Percentiles rank a stretch among this genome's conserved stretches.
These are phyloP conservation scores for Evernia prunastri DNA, from an alignment of 495 filamentous ascomycete species.

Conservation along the genomic window DNA sequence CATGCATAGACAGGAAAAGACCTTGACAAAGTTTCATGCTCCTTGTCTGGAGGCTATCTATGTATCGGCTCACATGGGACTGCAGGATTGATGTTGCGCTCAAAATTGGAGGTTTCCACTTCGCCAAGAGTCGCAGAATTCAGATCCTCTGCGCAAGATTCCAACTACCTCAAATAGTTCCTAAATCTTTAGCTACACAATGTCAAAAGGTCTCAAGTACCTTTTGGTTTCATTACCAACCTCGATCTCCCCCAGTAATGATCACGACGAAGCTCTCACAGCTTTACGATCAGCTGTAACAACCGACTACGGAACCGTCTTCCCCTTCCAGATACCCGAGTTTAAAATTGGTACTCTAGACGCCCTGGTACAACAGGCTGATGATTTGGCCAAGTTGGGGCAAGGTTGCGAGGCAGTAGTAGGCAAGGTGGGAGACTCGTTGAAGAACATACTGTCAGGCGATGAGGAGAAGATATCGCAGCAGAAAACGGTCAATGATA, in stretches of 20 bases:
- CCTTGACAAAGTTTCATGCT: not conserved
- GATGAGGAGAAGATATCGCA: slow-evolving; percentile 75
- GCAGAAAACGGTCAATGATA: slow-evolving; percentile 94
- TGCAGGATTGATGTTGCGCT: not conserved
- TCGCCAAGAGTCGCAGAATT: not conserved
- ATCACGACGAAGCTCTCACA: slow-evolving; percentile 73
- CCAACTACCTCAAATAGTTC: not conserved
- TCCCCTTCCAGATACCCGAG: slow-evolving; percentile 75
- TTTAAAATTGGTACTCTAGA: slow-evolving; percentile 98
- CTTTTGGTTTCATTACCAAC: slow-evolving; percentile 69
- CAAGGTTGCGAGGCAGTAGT: slow-evolving; percentile 73
- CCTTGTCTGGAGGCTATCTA: not conserved
- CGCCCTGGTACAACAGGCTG: slow-evolving; percentile 92
- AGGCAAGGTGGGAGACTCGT: slow-evolving; percentile 77
- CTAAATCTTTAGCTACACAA: slow-evolving; percentile 27
- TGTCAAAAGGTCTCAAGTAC: slow-evolving; percentile 59
- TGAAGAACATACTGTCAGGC: slow-evolving; percentile 70
- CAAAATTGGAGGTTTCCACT: not conserved
- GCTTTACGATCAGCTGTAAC: slow-evolving; percentile 64
- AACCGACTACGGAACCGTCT: slow-evolving; percentile 66
- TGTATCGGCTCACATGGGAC: not conserved
- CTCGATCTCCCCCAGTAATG: slow-evolving; percentile 62
- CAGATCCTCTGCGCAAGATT: not conserved
- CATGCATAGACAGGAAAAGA: not conserved
- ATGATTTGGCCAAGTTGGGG: slow-evolving; percentile 87